These are phyloP conservation scores for Prunus campanulata DNA, from an alignment of 306 rosid species.

Conservation along the genomic window DNA sequence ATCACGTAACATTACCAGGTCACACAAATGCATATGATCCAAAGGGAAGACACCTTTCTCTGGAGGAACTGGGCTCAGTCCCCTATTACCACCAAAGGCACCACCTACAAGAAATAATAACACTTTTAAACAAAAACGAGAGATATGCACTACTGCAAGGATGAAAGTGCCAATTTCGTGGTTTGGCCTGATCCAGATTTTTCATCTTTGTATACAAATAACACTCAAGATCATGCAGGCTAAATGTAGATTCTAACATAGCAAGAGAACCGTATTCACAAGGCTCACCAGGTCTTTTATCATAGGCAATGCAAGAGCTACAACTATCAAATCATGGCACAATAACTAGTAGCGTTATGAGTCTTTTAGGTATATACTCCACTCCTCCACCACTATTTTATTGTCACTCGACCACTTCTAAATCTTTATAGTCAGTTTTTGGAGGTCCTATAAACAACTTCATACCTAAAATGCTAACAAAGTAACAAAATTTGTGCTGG, in stretches of 20 bases:
- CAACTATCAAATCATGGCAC: neutral
- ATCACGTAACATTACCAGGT: slow-evolving; percentile 47
- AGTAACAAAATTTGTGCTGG: neutral
- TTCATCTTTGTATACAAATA: neutral
- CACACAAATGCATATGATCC: slow-evolving; percentile 95
- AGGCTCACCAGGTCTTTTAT: neutral
- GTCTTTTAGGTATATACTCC: neutral
- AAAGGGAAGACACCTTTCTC: slow-evolving; percentile 96
- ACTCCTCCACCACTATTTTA: neutral
- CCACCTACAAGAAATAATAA: slow-evolving; percentile 54
- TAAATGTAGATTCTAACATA: neutral
- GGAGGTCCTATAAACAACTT: neutral
- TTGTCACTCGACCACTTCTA: neutral
- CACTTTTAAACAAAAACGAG: neutral
- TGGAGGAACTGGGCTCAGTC: slow-evolving; percentile 87
- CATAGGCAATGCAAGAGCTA: neutral
- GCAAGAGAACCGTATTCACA: neutral
- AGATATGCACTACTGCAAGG: neutral
- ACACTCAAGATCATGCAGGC: neutral
- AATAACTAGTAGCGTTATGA: neutral
- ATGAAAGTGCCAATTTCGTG: neutral
- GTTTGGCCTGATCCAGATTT: neutral
- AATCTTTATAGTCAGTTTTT: neutral
- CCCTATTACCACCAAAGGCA: slow-evolving; percentile 96
- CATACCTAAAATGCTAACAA: neutral